phyloP scores from a whole-genome alignment of 768 basidiomycete genomes.

The Kwoniella mangroviensis region DNA sequence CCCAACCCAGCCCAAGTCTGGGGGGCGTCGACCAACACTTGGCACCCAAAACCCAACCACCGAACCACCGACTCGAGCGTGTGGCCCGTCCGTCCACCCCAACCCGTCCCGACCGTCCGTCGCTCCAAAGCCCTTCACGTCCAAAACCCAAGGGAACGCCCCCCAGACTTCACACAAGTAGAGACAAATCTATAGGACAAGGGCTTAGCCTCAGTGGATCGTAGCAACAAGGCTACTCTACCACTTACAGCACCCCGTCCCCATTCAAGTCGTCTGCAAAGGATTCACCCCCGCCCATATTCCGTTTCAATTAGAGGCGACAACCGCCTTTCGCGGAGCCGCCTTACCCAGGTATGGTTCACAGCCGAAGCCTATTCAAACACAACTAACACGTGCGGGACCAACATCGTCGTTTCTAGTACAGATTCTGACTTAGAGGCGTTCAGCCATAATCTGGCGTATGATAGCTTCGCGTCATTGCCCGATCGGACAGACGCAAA shows the following conservation, averaged over 20 bases:
- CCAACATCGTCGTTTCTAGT: slow-evolving; percentile 74
- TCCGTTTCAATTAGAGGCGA: slow-evolving; percentile 66
- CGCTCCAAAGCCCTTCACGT: background rate
- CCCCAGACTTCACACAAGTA: slow-evolving; percentile 18
- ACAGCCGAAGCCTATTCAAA: slow-evolving; percentile 71
- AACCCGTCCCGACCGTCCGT: background rate
- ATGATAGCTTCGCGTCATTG: slow-evolving; percentile 82
- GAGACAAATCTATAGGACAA: slow-evolving; percentile 72
- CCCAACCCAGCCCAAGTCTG: background rate
- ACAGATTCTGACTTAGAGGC: slow-evolving; percentile 82
- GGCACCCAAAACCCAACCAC: background rate
- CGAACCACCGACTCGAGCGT: background rate
- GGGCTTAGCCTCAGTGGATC: slow-evolving; percentile 76
- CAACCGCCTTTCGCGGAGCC: slow-evolving; percentile 63
- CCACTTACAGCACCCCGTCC: slow-evolving; percentile 73
- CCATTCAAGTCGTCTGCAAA: slow-evolving; percentile 77
- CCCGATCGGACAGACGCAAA: slow-evolving; percentile 74
- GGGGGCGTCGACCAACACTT: background rate
- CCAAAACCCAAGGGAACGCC: background rate
- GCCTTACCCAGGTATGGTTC: slow-evolving; percentile 66
- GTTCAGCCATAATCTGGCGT: slow-evolving; percentile 83
- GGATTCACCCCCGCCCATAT: slow-evolving; percentile 72
- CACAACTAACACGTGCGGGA: slow-evolving; percentile 70
- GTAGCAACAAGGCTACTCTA: slow-evolving; percentile 79
- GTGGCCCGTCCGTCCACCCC: background rate